Evolutionary conservation across 768 basidiomycete species (phyloP).

Genomic region (Mycena venus): DNA sequence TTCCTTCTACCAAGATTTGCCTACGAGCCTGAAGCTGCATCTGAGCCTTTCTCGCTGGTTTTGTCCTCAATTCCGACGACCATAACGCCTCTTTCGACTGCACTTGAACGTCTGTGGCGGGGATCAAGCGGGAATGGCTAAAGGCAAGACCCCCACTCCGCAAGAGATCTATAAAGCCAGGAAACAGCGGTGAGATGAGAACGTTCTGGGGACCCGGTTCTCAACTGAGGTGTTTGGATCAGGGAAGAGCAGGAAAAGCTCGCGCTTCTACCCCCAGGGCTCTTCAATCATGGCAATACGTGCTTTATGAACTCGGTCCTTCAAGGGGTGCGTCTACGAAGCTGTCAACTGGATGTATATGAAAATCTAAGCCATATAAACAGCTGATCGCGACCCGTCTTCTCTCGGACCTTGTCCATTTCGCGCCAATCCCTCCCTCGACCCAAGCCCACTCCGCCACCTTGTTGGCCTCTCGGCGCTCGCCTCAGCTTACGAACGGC

Average conservation of each 20-base stretch:
- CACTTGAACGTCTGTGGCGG: slow-evolving; percentile 10
- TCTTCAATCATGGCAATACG: slow-evolving; percentile 88
- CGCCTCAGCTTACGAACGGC: slow-evolving; percentile 79
- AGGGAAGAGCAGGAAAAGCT: slow-evolving; percentile 73
- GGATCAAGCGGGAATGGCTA: slow-evolving; percentile 22
- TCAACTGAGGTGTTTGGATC: slow-evolving; percentile 11
- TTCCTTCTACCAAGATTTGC: too few species aligned
- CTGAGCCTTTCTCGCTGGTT: too few species aligned
- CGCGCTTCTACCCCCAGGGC: slow-evolving; percentile 78
- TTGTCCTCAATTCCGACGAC: too few species aligned
- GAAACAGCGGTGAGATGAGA: slow-evolving; percentile 30
- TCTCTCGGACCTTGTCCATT: slow-evolving; percentile 69
- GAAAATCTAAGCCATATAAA: slow-evolving; percentile 1
- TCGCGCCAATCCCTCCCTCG: slow-evolving; percentile 60
- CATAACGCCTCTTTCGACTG: too few species aligned
- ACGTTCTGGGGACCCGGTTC: not conserved
- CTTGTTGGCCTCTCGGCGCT: slow-evolving; percentile 62
- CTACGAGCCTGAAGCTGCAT: too few species aligned
- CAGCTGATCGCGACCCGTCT: slow-evolving; percentile 79
- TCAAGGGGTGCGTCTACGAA: slow-evolving; percentile 81
- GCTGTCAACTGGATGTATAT: slow-evolving; percentile 29
- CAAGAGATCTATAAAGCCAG: slow-evolving; percentile 26
- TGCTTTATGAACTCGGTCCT: slow-evolving; percentile 98
- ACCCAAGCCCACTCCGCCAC: slow-evolving; percentile 56
- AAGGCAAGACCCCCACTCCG: slow-evolving; percentile 27